Evolutionary conservation across 2,329 filamentous ascomycete species (phyloP).

Genomic region (Trichoderma afroharzianum): DNA sequence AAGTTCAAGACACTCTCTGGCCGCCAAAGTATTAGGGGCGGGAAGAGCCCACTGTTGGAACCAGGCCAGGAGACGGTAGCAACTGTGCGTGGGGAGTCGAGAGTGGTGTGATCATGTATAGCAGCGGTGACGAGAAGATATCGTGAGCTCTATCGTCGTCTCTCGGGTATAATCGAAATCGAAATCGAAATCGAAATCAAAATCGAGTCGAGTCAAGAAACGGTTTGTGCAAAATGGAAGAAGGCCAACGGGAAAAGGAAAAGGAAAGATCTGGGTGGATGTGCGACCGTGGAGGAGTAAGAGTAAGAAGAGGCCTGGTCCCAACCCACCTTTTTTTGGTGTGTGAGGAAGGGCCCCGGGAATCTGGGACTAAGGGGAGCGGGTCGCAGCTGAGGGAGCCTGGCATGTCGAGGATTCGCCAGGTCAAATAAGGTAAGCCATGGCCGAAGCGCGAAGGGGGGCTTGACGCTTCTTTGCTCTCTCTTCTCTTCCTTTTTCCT

Average conservation of each 20-base stretch:
- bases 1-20: constrained; percentile 13
- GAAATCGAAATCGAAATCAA: neutral
- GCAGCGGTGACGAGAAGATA: neutral
- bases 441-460: constrained; percentile 15
- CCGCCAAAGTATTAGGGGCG: constrained; percentile 9
- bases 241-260: neutral
- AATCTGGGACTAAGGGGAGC: constrained; percentile 15
- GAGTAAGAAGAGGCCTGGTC: neutral
- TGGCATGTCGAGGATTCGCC: constrained; percentile 13
- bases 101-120: neutral
- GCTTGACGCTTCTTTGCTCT: neutral
- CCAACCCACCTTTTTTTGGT: neutral
- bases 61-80: neutral
- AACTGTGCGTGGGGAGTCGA: neutral
- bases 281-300: constrained; percentile 14
- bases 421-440: constrained; percentile 17
- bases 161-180: neutral
- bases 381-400: constrained; percentile 19
- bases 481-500: neutral
- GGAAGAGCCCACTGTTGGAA: neutral
- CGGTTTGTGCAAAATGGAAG: neutral
- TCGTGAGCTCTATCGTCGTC: neutral
- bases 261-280: constrained; percentile 14
- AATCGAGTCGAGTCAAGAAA: neutral
- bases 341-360: constrained; percentile 15